These are phyloP conservation scores for Senecio squalidus DNA, from an alignment of 140 eudicot genomes.

Conservation along the genomic window DNA sequence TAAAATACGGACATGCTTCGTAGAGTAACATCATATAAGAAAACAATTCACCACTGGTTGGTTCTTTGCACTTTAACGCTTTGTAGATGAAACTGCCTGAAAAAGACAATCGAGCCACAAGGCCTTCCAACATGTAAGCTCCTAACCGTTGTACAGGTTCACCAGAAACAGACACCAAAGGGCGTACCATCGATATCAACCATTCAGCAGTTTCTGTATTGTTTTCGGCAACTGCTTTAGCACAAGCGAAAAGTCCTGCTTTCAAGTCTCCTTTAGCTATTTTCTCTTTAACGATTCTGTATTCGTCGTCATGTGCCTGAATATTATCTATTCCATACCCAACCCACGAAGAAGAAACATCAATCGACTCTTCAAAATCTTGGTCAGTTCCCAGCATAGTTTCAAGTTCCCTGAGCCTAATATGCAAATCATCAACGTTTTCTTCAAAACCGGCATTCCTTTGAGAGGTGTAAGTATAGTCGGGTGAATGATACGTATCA, in stretches of 20 bases:
- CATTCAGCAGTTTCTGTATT: slow-evolving; percentile 32
- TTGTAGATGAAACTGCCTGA: slow-evolving; percentile 53
- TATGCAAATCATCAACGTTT: slow-evolving; percentile 22
- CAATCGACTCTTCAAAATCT: slow-evolving; percentile 18
- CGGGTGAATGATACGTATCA: slow-evolving; percentile 31
- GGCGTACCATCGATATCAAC: slow-evolving; percentile 50
- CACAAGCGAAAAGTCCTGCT: slow-evolving; percentile 45
- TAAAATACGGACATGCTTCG: slow-evolving; percentile 68
- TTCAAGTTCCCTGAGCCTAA: slow-evolving; percentile 43
- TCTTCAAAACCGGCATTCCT: slow-evolving; percentile 1
- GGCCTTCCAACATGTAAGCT: slow-evolving; percentile 71
- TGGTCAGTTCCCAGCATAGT: slow-evolving; percentile 44
- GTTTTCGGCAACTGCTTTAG: slow-evolving; percentile 51
- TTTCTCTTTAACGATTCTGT: slow-evolving; percentile 30
- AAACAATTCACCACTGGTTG: slow-evolving; percentile 41
- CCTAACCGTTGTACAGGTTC: slow-evolving; percentile 55
- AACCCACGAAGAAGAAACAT: slow-evolving; percentile 9
- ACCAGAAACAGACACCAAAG: slow-evolving; percentile 58
- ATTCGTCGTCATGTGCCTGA: slow-evolving; percentile 15
- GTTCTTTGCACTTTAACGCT: slow-evolving; percentile 54
- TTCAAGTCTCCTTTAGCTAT: slow-evolving; percentile 40
- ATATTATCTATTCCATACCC: background rate
- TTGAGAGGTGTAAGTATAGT: slow-evolving; percentile 1
- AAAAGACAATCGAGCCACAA: slow-evolving; percentile 44
- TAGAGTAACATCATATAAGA: slow-evolving; percentile 51